Conservation (phyloP, 2,329 filamentous ascomycete genomes). For the Lachnellula hyalina region DNA sequence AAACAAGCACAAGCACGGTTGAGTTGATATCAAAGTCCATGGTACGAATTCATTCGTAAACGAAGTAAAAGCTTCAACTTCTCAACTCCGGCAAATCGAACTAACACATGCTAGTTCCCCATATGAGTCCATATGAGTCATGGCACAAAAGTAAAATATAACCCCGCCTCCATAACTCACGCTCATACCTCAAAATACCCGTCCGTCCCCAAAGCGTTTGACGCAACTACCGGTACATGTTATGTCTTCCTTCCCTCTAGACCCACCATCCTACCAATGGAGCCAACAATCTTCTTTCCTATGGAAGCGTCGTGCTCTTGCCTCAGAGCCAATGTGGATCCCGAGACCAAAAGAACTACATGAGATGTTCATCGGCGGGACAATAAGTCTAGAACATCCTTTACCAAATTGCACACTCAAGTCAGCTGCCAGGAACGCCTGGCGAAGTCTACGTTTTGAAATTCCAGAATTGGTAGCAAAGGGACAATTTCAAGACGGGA, state of each 20-base stretch:
- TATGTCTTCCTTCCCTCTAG: background rate
- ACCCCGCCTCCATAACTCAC: too few relatives aligned
- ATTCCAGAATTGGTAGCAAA: slow-evolving; percentile 13
- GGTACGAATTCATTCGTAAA: too few relatives aligned
- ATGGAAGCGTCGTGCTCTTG: slow-evolving; percentile 14
- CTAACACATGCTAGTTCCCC: too few relatives aligned
- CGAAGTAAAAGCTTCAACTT: too few relatives aligned
- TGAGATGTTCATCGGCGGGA: slow-evolving; percentile 12
- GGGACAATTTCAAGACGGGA: slow-evolving; percentile 4
- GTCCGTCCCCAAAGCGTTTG: too few relatives aligned
- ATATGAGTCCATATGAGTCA: too few relatives aligned
- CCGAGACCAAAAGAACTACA: slow-evolving; percentile 10
- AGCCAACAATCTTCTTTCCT: background rate
- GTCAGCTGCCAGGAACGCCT: slow-evolving; percentile 6
- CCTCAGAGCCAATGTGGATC: slow-evolving; percentile 18
- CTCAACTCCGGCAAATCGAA: too few relatives aligned
- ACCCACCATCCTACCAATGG: slow-evolving; percentile 9
- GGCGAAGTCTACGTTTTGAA: slow-evolving; percentile 12
- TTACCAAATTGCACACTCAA: background rate
- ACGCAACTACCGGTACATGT: too few relatives aligned
- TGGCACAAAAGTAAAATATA: too few relatives aligned
- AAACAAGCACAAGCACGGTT: too few relatives aligned
- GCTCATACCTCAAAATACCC: too few relatives aligned
- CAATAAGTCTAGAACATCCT: slow-evolving; percentile 3
- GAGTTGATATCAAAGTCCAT: too few relatives aligned